These are phyloP conservation scores for Penicillium sp. DNA, from an alignment of 2,329 filamentous ascomycete species.

Conservation along the genomic window DNA sequence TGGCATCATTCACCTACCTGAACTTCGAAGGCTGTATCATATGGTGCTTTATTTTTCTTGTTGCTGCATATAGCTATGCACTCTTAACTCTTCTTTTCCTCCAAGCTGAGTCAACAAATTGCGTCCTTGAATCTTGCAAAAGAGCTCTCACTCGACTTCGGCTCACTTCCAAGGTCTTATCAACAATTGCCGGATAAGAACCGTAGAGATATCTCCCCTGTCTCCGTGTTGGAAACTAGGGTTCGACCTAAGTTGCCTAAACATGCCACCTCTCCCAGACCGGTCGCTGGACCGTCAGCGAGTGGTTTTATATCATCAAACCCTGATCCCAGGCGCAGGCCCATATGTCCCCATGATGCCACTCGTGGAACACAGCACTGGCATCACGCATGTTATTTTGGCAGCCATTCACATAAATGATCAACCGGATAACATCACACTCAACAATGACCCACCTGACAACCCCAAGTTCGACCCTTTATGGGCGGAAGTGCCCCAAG, in stretches of 20 bases:
- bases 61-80: background rate
- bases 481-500: constrained; percentile 72
- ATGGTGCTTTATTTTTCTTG: background rate
- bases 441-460: constrained; percentile 77
- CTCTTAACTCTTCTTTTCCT: background rate
- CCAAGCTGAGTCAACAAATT: rapidly evolving
- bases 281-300: constrained; percentile 31
- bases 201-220: background rate
- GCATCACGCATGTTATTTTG: constrained; percentile 78
- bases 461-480: constrained; percentile 67
- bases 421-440: constrained; percentile 64
- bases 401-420: constrained; percentile 82
- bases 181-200: background rate
- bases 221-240: background rate
- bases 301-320: constrained; percentile 61
- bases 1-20: background rate
- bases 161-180: background rate
- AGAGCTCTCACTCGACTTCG: background rate
- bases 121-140: background rate
- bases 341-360: constrained; percentile 63
- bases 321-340: constrained; percentile 55
- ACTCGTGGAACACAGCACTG: constrained; percentile 58
- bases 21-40: background rate
- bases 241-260: background rate
- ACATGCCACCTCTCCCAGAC: constrained; percentile 41